Evolutionary conservation across 108 stramenopile species (phyloP), one percentile per base, ranked within the genome.

Genomic region (Nitzschia palea): DNA sequence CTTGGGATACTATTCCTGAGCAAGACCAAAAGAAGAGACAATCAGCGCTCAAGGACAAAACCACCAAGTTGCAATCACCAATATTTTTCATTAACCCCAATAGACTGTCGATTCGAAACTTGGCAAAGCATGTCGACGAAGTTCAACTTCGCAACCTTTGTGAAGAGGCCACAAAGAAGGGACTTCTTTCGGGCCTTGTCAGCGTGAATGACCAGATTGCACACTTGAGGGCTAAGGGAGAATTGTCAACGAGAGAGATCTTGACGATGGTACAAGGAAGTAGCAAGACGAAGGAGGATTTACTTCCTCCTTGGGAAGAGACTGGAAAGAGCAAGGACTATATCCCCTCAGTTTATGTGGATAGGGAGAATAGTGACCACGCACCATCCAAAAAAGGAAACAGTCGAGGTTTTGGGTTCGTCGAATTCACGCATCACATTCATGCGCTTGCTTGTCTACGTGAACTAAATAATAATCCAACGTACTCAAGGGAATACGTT

Each of bases 371-470:
- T 54, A 80, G 64, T 23, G 74, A 65, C 10, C 72, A 71, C 59
- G 81, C 79, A 62, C 68, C 73, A 29, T 65, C 74, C 37, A 71
- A 75, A 37, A 62, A 78, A 31, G 83, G 80, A 30, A 80, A 82
- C 2, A 95, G 93, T 51, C 87, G 93, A 58, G 99, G 99, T 20
- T 99, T 96, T 78, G 99, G 85, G n/a, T 99, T 99, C 83, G 96
- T 92, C 27, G 97, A 99, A 73, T 99, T 98, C 67, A 78, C 82
- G 6, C 83, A 96, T 69, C 99, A 99, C 82, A 82, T 80, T 14
- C 94, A 95, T 82, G 98, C 99, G 4, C 74, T 99, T 55, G 97
- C 97, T 2, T 95, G 93, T 43, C 77, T 99, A 44, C 88, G 99
- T 10, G 86, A 91, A 53, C 67, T 98, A 60, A 99, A 99, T 79